Evolutionary conservation across 179 eudicot genomes (phyloP).

Genomic region (Camellia oleifera): DNA sequence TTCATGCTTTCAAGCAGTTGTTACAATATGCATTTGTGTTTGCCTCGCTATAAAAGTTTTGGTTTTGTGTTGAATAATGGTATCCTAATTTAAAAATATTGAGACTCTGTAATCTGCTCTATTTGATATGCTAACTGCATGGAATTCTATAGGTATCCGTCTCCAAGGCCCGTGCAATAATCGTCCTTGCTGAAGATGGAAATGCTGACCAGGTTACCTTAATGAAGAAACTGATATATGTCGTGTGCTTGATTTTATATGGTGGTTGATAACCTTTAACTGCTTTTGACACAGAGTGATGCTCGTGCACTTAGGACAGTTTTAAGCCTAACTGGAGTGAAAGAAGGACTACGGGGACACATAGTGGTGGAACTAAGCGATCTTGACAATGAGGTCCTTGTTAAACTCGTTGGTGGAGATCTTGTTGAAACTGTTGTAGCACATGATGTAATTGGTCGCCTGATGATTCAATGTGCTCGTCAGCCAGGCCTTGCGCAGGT

Average conservation of each 20-base stretch:
- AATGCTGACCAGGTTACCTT: slow-evolving; percentile 79
- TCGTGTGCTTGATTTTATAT: not conserved
- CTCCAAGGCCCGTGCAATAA: slow-evolving; percentile 92
- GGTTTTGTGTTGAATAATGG: not conserved
- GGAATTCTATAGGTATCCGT: slow-evolving; percentile 64
- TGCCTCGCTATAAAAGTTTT: not conserved
- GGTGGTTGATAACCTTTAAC: not conserved
- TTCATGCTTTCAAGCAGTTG: slow-evolving; percentile 5
- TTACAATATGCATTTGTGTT: not conserved
- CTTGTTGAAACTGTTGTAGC: slow-evolving; percentile 93
- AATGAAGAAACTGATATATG: not conserved
- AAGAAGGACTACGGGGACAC: slow-evolving; percentile 84
- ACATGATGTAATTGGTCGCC: slow-evolving; percentile 94
- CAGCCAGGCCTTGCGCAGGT: slow-evolving; percentile 99
- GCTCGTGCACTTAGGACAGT: slow-evolving; percentile 94
- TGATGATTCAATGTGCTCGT: slow-evolving; percentile 97
- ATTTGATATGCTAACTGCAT: slow-evolving; percentile 10
- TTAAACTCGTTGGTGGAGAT: slow-evolving; percentile 95
- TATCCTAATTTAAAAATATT: not conserved
- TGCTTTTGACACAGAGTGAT: slow-evolving; percentile 59
- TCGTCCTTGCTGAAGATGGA: slow-evolving; percentile 91
- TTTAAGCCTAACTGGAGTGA: slow-evolving; percentile 89
- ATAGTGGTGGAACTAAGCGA: slow-evolving; percentile 95
- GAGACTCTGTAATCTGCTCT: not conserved
- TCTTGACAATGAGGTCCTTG: slow-evolving; percentile 89